Base-by-base conservation (phyloP, 257 asterid species). In the Gentiana macrophylla region DNA sequence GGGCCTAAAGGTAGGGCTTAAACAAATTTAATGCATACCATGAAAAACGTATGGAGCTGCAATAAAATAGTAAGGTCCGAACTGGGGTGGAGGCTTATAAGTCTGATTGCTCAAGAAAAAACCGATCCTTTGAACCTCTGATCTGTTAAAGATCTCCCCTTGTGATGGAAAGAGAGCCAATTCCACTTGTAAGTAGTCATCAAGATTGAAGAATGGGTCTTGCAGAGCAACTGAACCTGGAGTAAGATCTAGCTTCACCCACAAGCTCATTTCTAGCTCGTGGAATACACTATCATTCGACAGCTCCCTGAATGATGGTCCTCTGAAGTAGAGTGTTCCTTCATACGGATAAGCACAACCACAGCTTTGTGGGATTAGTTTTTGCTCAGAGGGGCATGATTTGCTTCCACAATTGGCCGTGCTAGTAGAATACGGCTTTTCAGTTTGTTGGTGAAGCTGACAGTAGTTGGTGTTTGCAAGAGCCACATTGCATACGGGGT, bases 121-220 rank as follows among this genome's bases (percentile, higher is more conserved):
- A 54, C 97, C 98, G 52, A 92, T 75, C 67, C 82, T 76, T 80
- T 77, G 86, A 64, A 92, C 75, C 64, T 74, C 87, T 35, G 95
- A 76, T 53, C 95, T 72, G 37, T 74, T 86, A 61, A 92, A 92
- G 67, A 68, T 80, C 77, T 74, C 77, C 32, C 80, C 72, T 35
- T 66, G 45, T 37, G 94, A 72, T 48, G 98, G 96, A 61, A 90
- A 90, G 13, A 90, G 79, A 37, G 68, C 77, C 60, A 90, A 73
- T 63, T 90, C 96, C 65, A 86, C 80, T 68, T 82, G 96, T 60
- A 90, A 94, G 74, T 89, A 86, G 72, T 89, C 95, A 49, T 89
- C 96, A 1, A 70, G 68, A 15, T 85, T 84, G 78, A 86, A 87
- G 77, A 91, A 91, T 0, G 89, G 92, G 61, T 83, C 83, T 76